Conservation (phyloP, 192 early-diverging fungal species). For the Coemansia furcata region DNA sequence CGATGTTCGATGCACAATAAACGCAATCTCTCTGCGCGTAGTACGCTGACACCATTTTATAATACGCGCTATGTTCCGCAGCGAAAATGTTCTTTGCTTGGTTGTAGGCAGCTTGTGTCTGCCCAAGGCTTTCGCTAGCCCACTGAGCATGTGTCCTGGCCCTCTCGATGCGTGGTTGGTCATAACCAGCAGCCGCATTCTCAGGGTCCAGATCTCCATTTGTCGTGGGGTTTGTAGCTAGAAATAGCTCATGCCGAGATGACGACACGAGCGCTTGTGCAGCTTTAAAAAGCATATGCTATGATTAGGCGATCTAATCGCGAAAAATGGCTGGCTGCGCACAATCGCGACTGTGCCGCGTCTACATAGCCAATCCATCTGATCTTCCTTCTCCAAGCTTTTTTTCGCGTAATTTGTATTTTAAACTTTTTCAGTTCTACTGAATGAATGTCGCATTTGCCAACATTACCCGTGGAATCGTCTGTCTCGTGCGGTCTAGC, state of each 20-base stretch:
- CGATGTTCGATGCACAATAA: background rate
- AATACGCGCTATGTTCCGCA: background rate
- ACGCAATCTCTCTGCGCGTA: background rate
- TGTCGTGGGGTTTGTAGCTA: background rate
- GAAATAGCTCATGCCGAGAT: background rate
- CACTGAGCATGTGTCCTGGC: background rate
- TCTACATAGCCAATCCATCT: background rate
- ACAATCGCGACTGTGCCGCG: background rate
- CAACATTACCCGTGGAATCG: background rate
- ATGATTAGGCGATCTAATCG: background rate
- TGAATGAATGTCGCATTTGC: constrained; percentile 4
- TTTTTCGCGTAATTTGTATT: background rate
- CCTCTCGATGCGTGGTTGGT: background rate
- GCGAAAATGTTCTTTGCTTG: background rate
- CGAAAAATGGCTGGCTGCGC: background rate
- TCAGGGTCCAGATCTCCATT: background rate
- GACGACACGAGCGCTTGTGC: background rate
- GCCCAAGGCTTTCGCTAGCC: background rate
- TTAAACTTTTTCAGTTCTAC: background rate
- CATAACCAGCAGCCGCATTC: background rate
- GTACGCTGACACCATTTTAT: background rate
- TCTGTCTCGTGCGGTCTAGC: background rate
- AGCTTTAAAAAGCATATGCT: background rate
- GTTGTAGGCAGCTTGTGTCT: background rate
- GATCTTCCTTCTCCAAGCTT: background rate